Base-by-base conservation (phyloP, 768 basidiomycete species). In the Kwoniella dendrophila region DNA sequence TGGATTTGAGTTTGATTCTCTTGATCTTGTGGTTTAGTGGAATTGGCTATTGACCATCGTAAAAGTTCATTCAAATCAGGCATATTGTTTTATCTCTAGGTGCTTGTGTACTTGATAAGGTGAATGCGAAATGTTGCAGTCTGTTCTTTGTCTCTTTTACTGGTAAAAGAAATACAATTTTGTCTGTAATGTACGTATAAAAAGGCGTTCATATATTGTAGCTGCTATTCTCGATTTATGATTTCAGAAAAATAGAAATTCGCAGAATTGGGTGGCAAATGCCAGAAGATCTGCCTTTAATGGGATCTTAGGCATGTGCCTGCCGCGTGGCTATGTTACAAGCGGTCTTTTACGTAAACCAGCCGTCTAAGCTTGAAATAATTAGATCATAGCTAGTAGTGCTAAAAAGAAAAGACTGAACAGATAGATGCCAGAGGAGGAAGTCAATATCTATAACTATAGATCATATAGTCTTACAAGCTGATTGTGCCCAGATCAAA, bases 21-120 rank as follows among this genome's bases (percentile, higher is more conserved):
- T 11, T 49, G 43, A 24, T 51, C 34, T 34, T 54, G 26, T 30
- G 56, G 29, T 36, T 64, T 49, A 38, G 61, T 59, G 7, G 74
- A 71, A 48, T 75, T 75, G 59, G 66, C 68, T 32, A 75, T 71
- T 24, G 74, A 75, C 74, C 74, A 75, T 49, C 70, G 44, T 3
- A 75, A 63, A 22, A 75, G 70, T 36, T 69, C 65, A 66, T 73
- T 75, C 45, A 75, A 66, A 45, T 75, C 74, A 26, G 74, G 71
- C 74, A 75, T 75, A 16, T 47, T 68, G 52, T 26, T 22, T 26
- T 32, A 20, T 53, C 16, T 18, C 18, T 53, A 10, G 14, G n/a
- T 4, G 5, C 24, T 24, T 26, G 48, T 50, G 48, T 29, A 22
- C 30, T 14, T 50, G 48, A 5, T 20, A 11, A 27, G 26, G 11